phyloP scores from a whole-genome alignment of 2,329 filamentous ascomycete species.

The Scopulariopsis brevicaulis region DNA sequence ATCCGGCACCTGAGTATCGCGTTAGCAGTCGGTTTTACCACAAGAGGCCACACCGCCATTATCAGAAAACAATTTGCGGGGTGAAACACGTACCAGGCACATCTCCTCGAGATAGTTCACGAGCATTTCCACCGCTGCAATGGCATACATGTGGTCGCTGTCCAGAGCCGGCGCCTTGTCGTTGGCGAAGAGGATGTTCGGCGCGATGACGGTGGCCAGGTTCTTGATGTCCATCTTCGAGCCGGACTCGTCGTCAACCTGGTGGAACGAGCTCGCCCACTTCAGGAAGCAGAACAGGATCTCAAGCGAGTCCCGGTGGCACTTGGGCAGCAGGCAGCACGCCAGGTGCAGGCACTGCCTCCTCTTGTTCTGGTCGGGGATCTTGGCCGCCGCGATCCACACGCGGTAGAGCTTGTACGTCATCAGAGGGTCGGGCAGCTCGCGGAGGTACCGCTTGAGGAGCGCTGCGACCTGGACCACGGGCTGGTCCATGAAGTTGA shows the following conservation, averaged over 20 bases:
- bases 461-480: constrained; percentile 91
- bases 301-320: constrained; percentile 86
- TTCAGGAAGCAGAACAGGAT: constrained; percentile 93
- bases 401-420: constrained; percentile 90
- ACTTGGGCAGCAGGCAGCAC: constrained; percentile 86
- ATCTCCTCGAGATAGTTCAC: constrained; percentile 93
- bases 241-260: constrained; percentile 90
- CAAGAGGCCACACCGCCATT: not conserved
- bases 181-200: constrained; percentile 76
- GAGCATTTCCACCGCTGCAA: constrained; percentile 82
- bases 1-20: constrained; percentile 65
- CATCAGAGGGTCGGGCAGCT: constrained; percentile 87
- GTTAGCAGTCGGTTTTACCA: not conserved
- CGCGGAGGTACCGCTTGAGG: constrained; percentile 87
- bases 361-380: constrained; percentile 69
- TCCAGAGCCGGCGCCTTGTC: constrained; percentile 59
- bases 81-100: constrained; percentile 65
- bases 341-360: constrained; percentile 80
- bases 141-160: constrained; percentile 82
- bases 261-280: constrained; percentile 94
- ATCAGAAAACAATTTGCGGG: not conserved
- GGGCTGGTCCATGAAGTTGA: constrained; percentile 78
- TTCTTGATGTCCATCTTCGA: constrained; percentile 99
- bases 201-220: constrained; percentile 90
- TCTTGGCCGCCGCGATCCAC: constrained; percentile 84